These are phyloP conservation scores for Entonaema liquescens DNA, from an alignment of 495 filamentous ascomycete genomes.

Conservation along the genomic window DNA sequence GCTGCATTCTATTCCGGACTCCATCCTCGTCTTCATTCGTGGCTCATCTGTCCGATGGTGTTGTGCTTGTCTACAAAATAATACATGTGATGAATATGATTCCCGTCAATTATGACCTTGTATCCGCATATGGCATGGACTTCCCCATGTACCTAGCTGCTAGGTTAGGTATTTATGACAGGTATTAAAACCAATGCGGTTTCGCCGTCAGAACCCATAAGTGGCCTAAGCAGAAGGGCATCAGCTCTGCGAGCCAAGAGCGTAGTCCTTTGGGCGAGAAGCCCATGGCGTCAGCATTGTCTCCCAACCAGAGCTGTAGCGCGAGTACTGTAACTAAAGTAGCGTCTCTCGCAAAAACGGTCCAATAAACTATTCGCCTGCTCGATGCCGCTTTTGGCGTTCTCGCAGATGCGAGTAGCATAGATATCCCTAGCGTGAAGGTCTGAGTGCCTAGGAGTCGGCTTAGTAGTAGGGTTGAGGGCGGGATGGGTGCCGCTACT, in stretches of 20 bases:
- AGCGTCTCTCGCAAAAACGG: conserved; percentile 30
- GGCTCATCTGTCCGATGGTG: background rate
- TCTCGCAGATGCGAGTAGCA: conserved; percentile 29
- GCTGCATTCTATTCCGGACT: no score
- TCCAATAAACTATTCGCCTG: conserved; percentile 30
- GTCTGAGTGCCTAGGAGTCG: conserved; percentile 35
- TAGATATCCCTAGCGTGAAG: conserved; percentile 29
- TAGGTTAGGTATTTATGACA: background rate
- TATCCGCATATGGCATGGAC: background rate
- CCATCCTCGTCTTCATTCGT: background rate
- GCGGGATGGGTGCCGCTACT: conserved; percentile 17
- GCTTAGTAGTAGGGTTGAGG: conserved; percentile 19
- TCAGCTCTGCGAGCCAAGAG: conserved; percentile 23
- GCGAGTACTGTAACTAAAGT: conserved; percentile 22
- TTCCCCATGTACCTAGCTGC: no score
- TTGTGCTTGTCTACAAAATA: background rate
- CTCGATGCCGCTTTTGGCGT: conserved; percentile 19
- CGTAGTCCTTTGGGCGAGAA: conserved; percentile 26
- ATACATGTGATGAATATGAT: background rate
- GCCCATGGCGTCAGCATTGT: conserved; percentile 12
- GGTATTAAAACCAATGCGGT: conserved; percentile 28
- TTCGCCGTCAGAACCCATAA: conserved; percentile 26
- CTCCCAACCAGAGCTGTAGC: conserved; percentile 26
- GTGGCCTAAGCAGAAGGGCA: conserved; percentile 33
- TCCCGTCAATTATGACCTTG: background rate